Evolutionary conservation across 257 asterid species (phyloP).

Genomic region (Solanum phureja): DNA sequence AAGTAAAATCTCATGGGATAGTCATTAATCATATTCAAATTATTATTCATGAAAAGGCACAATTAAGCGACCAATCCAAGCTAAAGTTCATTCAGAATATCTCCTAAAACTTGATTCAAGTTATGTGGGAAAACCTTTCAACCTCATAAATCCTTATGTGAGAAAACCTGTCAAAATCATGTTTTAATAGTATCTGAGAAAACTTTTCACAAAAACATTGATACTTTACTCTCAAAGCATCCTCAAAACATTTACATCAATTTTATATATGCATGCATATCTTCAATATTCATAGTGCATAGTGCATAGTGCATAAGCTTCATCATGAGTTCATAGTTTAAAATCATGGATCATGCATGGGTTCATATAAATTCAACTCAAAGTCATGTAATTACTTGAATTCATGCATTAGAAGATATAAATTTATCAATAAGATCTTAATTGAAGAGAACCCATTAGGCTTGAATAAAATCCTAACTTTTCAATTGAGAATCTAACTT

Average conservation of each 20-base stretch:
- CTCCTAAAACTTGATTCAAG: not conserved
- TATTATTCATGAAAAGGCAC: no score
- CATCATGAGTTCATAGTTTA: no score
- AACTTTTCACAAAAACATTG: no score
- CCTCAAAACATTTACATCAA: not conserved
- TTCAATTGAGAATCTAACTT: not conserved
- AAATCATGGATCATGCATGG: not conserved
- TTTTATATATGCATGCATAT: not conserved
- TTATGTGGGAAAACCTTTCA: not conserved
- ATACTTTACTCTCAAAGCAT: not conserved
- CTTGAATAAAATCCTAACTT: not conserved
- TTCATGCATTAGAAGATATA: not conserved
- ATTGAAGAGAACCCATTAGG: not conserved
- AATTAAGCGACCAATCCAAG: not conserved
- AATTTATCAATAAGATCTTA: no score
- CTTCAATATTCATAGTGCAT: not conserved
- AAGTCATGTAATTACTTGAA: no score
- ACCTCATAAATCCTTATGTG: not conserved
- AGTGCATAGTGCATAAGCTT: no score
- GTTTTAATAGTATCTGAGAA: not conserved
- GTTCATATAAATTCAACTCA: not conserved
- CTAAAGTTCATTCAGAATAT: no score
- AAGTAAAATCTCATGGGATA: not conserved
- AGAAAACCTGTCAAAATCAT: not conserved
- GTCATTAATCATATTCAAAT: not conserved